These are phyloP conservation scores for Miscanthus sacchariflorus DNA, from an alignment of 202 grass and related monocot genomes.

Conservation along the genomic window DNA sequence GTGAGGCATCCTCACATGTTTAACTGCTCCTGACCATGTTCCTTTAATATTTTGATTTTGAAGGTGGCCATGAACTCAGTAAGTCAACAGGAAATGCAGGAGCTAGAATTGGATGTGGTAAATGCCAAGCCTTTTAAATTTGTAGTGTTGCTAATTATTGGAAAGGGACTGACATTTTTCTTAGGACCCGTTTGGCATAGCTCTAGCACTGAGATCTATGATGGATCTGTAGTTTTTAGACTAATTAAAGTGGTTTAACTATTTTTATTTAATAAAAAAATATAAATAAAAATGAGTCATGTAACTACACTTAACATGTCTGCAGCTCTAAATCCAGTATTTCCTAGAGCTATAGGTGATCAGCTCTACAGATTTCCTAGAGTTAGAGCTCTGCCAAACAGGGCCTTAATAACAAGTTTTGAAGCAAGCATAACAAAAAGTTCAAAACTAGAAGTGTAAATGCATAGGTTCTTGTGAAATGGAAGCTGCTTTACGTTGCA, in stretches of 20 bases:
- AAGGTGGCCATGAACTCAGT: slow-evolving; percentile 71
- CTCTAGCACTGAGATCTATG: background rate
- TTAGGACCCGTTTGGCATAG: too few species aligned
- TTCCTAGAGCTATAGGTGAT: background rate
- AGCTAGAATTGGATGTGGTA: slow-evolving; percentile 77
- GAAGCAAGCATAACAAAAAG: background rate
- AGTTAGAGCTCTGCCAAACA: too few species aligned
- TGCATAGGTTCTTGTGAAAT: background rate
- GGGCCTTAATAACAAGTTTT: background rate
- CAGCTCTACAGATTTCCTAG: too few species aligned
- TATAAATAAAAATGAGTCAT: background rate
- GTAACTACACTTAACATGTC: background rate
- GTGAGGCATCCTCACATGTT: background rate
- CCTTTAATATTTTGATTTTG: slow-evolving; percentile 42
- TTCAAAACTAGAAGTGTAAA: background rate
- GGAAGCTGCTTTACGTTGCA: background rate
- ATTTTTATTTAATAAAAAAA: background rate
- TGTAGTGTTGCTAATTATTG: slow-evolving; percentile 2
- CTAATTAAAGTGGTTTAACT: background rate
- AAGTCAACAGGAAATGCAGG: slow-evolving; percentile 77
- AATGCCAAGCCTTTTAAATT: background rate
- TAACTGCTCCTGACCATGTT: slow-evolving; percentile 35
- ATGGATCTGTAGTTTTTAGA: background rate
- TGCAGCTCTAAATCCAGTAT: background rate
- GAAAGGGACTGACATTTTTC: background rate